These are phyloP conservation scores for Thraustotheca clavata DNA, from an alignment of 352 stramenopile species.

Conservation along the genomic window DNA sequence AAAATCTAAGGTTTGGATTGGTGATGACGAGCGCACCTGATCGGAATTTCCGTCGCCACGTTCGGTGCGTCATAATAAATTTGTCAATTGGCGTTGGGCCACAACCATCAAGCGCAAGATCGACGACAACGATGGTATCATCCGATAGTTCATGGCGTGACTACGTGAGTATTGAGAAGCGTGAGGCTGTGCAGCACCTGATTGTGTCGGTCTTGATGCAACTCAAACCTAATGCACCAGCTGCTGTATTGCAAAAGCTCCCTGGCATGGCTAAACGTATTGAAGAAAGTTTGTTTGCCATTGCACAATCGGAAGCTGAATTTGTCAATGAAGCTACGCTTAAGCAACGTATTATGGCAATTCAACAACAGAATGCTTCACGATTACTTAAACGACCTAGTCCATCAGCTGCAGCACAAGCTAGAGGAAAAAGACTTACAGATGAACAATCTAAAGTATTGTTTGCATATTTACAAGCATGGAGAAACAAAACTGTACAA, in stretches of 20 bases:
- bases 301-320: slow-evolving; percentile 68
- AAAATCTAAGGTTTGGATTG: not conserved
- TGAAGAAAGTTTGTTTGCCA: slow-evolving; percentile 90
- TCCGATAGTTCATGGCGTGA: slow-evolving; percentile 8
- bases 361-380: slow-evolving; percentile 60
- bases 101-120: not conserved
- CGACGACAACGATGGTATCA: not conserved
- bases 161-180: slow-evolving; percentile 10
- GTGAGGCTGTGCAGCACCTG: slow-evolving; percentile 38
- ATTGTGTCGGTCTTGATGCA: slow-evolving; percentile 89
- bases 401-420: slow-evolving; percentile 8
- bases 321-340: slow-evolving; percentile 90
- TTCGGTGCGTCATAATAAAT: not conserved
- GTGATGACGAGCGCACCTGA: slow-evolving; percentile 4
- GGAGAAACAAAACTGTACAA: slow-evolving; percentile 70
- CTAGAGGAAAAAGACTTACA: slow-evolving; percentile 29
- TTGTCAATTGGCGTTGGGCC: not conserved
- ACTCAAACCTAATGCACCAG: slow-evolving; percentile 91
- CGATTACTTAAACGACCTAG: slow-evolving; percentile 44
- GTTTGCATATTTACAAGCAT: slow-evolving; percentile 65
- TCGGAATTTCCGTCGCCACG: not conserved
- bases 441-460: slow-evolving; percentile 53
- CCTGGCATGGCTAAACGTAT: slow-evolving; percentile 93
- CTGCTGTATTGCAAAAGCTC: slow-evolving; percentile 93
- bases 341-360: slow-evolving; percentile 87